These are phyloP conservation scores for Ceratocystis smalleyi DNA, from an alignment of 2,329 filamentous ascomycete species.

Conservation along the genomic window DNA sequence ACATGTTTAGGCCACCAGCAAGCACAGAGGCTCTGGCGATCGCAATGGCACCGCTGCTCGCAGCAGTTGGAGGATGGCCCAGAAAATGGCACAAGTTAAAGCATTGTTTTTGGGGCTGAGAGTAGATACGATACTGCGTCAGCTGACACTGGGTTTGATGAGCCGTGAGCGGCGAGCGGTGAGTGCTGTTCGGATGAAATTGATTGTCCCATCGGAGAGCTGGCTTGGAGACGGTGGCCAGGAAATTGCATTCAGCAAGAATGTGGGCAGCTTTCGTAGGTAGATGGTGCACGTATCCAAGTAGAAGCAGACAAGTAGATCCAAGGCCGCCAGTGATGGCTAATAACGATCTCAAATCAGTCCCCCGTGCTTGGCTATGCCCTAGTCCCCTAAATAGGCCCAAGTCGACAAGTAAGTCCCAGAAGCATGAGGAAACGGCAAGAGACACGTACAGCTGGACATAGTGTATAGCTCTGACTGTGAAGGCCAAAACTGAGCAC, in stretches of 20 bases:
- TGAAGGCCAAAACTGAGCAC: too few relatives aligned
- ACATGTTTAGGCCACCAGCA: neutral
- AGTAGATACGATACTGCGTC: constrained; percentile 25
- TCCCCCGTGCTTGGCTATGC: too few relatives aligned
- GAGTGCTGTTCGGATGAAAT: constrained; percentile 22
- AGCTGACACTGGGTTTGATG: constrained; percentile 28
- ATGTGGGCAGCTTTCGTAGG: too few relatives aligned
- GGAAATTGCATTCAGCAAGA: neutral
- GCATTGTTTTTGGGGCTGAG: constrained; percentile 26
- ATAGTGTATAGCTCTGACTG: too few relatives aligned
- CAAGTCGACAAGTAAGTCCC: too few relatives aligned
- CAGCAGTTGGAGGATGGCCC: neutral
- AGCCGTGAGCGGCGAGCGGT: constrained; percentile 24
- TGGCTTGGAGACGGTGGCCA: neutral
- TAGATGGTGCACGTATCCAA: neutral
- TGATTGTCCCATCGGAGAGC: neutral
- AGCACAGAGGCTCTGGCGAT: neutral
- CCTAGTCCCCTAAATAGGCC: too few relatives aligned
- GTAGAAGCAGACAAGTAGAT: neutral
- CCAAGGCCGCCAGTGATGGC: too few relatives aligned
- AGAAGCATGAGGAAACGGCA: too few relatives aligned
- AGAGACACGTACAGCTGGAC: too few relatives aligned
- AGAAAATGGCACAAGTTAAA: neutral
- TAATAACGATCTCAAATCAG: too few relatives aligned
- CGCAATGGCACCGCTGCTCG: neutral